phyloP scores from a whole-genome alignment of 495 filamentous ascomycete genomes.

The Neurospora tetrasperma region DNA sequence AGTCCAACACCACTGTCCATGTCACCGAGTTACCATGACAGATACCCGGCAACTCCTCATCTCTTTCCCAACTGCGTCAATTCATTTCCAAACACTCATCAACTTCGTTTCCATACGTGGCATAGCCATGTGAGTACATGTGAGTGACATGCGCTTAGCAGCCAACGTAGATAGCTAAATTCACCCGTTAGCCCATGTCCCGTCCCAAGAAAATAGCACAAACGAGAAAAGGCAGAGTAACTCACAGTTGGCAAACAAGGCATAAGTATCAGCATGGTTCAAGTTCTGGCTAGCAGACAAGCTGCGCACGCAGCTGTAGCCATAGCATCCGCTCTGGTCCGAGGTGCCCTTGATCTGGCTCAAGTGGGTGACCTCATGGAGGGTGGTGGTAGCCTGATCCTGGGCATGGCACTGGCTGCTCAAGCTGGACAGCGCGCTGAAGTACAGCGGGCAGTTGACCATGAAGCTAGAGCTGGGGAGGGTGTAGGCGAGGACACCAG shows the following conservation, averaged over 20 bases:
- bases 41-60: not conserved
- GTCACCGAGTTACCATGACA: too few relatives aligned
- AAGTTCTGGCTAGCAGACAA: constrained; percentile 38
- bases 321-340: constrained; percentile 44
- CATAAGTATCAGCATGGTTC: constrained; percentile 52
- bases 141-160: not conserved
- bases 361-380: constrained; percentile 56
- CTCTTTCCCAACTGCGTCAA: not conserved
- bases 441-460: constrained; percentile 49
- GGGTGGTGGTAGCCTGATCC: constrained; percentile 48
- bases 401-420: constrained; percentile 43
- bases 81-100: not conserved
- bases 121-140: not conserved
- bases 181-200: not conserved
- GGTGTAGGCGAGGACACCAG: constrained; percentile 47
- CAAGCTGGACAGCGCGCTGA: constrained; percentile 35
- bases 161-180: not conserved
- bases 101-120: too few relatives aligned
- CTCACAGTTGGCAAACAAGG: constrained; percentile 46
- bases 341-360: constrained; percentile 47
- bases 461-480: constrained; percentile 41
- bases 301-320: constrained; percentile 39
- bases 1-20: not conserved
- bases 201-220: not conserved
- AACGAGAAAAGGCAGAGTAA: not conserved